These are phyloP conservation scores for Phtheirospermum japonicum DNA, from an alignment of 257 asterid genomes.

Conservation along the genomic window DNA sequence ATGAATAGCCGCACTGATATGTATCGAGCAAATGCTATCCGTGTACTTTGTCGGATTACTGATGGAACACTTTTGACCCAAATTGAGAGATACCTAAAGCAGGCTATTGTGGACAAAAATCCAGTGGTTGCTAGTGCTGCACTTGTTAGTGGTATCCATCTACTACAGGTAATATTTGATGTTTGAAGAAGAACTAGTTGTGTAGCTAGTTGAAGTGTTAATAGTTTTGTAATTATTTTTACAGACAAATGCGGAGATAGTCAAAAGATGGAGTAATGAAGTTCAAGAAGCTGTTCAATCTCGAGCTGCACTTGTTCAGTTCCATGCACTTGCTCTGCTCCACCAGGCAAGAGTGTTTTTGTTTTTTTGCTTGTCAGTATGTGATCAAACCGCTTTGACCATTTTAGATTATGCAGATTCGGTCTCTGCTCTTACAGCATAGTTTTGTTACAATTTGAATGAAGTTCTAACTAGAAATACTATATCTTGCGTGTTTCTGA, in stretches of 20 bases:
- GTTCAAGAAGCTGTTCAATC: slow-evolving; percentile 91
- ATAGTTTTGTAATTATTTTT: slow-evolving; percentile 15
- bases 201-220: slow-evolving; percentile 23
- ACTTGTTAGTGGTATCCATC: slow-evolving; percentile 87
- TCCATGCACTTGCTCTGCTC: slow-evolving; percentile 82
- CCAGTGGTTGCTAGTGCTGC: slow-evolving; percentile 93
- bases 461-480: slow-evolving; percentile 1
- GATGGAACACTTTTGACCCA: slow-evolving; percentile 86
- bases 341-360: slow-evolving; percentile 56
- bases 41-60: slow-evolving; percentile 78
- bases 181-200: slow-evolving; percentile 9
- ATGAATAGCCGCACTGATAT: slow-evolving; percentile 90
- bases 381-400: slow-evolving; percentile 16
- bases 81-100: slow-evolving; percentile 85
- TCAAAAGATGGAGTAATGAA: slow-evolving; percentile 90
- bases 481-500: background rate
- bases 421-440: background rate
- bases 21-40: slow-evolving; percentile 90
- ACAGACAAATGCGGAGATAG: slow-evolving; percentile 80
- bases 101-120: slow-evolving; percentile 87
- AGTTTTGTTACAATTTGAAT: slow-evolving; percentile 5
- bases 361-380: background rate
- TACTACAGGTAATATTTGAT: slow-evolving; percentile 58
- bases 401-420: background rate
- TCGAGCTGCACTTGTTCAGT: slow-evolving; percentile 82